phyloP scores from a whole-genome alignment of 2,329 filamentous ascomycete genomes.

The Venturia asperata region DNA sequence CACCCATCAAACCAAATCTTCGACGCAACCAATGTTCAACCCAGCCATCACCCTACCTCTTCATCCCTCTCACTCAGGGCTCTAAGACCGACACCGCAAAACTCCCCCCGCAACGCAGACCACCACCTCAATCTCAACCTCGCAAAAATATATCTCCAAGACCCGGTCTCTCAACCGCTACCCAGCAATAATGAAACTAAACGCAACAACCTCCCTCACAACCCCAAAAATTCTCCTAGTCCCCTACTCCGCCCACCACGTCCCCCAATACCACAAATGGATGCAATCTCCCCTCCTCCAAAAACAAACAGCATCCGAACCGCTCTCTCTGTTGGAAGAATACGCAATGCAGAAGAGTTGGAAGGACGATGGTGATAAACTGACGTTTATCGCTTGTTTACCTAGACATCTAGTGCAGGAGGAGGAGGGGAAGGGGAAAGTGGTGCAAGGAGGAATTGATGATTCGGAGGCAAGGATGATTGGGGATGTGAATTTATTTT shows the following conservation, averaged over 20 bases:
- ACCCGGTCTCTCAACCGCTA: no score
- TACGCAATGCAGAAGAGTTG: constrained; percentile 86
- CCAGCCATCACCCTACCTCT: background rate
- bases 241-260: constrained; percentile 76
- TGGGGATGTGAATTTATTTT: constrained; percentile 58
- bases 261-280: constrained; percentile 78
- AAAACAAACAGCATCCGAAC: constrained; percentile 80
- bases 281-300: constrained; percentile 77
- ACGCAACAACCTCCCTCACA: background rate
- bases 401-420: constrained; percentile 28
- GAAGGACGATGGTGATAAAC: constrained; percentile 73
- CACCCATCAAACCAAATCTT: background rate
- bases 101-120: background rate
- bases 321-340: constrained; percentile 71
- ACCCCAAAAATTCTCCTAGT: constrained; percentile 48
- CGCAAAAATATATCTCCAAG: no score
- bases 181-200: constrained; percentile 1
- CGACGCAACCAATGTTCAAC: background rate
- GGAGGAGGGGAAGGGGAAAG: constrained; percentile 17
- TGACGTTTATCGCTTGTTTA: constrained; percentile 82
- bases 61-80: no score
- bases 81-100: no score
- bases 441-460: constrained; percentile 33
- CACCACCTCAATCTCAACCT: background rate
- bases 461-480: constrained; percentile 29